Base-by-base conservation (phyloP, 148 eudicot species). In the Diospyros lotus region DNA sequence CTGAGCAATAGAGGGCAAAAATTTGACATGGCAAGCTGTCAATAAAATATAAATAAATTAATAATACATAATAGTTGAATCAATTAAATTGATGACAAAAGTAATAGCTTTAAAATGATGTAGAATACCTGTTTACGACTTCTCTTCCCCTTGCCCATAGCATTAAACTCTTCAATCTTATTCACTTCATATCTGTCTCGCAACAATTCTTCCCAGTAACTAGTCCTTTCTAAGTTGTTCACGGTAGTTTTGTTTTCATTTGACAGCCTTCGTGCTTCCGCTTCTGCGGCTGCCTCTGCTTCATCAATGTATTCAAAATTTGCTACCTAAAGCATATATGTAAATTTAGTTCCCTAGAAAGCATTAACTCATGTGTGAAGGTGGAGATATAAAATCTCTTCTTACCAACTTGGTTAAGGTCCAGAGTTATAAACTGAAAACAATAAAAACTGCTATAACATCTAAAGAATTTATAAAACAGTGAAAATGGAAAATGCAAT, bases 81-180 rank as follows among this genome's bases (percentile, higher is more conserved):
- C 46, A 58, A 55, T 42, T 64, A 44, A 64, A 71, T 40, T 42
- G 44, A 46, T 14, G 55, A 48, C 65, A 56, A n/a, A 64, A 74
- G 59, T 42, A 56, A 55, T 56, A 53, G n/a, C 9, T 17, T 28
- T 8, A 38, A 28, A 65, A 9, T 15, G 40, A 51, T 12, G 46
- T 17, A 64, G 17, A 62, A 56, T 78, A 95, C 99, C 97, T 95
- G 99, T 76, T 93, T 93, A 75, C 98, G 91, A 73, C 99, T 95
- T 84, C 99, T 87, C 85, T 91, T 95, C 55, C 99, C 94, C 83
- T 95, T 95, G 63, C 98, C 99, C 86, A 93, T 82, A 61, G 96
- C 86, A 80, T 85, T 93, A 14, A 93, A 82, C 76, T 95, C 96
- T 87, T 95, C 98, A 61, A 84, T 73, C 83, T 95, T 95, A 45